A percentile compares a stretch with the other conserved stretches of the same genome.
These are phyloP conservation scores for Stromatinia cepivora DNA, from an alignment of 2,329 filamentous ascomycete species.

Conservation along the genomic window DNA sequence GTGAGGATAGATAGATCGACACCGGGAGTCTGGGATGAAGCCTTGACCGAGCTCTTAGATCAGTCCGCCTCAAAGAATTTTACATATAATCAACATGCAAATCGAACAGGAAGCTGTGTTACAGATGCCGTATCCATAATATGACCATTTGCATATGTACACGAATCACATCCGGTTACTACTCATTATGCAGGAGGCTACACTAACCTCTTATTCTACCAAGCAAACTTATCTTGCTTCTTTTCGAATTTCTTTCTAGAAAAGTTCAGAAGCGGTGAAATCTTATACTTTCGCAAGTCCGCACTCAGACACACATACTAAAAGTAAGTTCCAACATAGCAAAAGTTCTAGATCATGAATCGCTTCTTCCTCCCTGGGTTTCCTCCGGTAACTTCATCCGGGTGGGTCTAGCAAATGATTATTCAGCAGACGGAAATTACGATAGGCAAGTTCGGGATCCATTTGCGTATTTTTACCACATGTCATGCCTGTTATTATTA, in stretches of 20 bases:
- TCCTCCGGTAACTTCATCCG: background rate
- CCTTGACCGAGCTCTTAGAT: background rate
- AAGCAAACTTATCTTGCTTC: no score
- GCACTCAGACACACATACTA: no score
- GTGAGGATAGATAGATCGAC: background rate
- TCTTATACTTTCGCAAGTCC: background rate
- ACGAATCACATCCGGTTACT: background rate
- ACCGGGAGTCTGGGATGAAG: background rate
- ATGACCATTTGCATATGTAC: background rate
- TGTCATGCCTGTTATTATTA: background rate
- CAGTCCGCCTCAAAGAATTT: background rate
- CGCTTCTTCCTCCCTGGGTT: background rate
- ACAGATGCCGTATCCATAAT: background rate
- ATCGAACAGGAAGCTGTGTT: background rate
- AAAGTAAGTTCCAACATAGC: background rate
- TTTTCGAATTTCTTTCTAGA: no score
- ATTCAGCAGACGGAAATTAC: background rate
- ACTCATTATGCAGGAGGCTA: background rate
- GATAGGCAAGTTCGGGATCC: background rate
- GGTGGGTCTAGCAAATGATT: background rate
- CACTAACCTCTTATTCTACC: no score
- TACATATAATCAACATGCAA: no score
- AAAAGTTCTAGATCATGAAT: conserved; percentile 13
- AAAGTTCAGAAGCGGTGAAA: background rate
- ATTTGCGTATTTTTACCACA: background rate